These are phyloP conservation scores for Acer yangbiense DNA, from an alignment of 345 rosid species.

Conservation along the genomic window DNA sequence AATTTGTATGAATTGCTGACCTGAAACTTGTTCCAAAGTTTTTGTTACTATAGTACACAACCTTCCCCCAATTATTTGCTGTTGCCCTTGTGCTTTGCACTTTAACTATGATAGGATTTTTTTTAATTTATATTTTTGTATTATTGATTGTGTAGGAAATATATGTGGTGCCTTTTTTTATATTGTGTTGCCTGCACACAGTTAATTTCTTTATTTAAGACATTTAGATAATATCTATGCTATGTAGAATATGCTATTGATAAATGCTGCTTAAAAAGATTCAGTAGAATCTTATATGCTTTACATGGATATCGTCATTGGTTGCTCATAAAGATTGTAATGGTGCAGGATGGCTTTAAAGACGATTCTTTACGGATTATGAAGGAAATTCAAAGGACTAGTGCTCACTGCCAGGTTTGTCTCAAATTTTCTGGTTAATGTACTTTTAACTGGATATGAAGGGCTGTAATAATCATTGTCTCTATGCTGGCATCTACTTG, in stretches of 20 bases:
- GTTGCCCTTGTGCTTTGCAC: not conserved
- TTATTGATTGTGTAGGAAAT: not conserved
- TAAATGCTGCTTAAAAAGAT: not conserved
- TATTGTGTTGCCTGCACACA: not conserved
- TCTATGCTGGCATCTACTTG: not conserved
- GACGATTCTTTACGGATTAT: slow-evolving; percentile 89
- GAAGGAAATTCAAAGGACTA: slow-evolving; percentile 70
- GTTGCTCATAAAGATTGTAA: slow-evolving; percentile 11
- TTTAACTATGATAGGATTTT: not conserved
- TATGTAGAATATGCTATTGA: not conserved
- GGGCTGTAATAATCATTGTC: not conserved
- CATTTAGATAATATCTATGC: not conserved
- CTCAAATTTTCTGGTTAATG: not conserved
- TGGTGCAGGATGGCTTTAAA: slow-evolving; percentile 86
- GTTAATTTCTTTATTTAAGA: not conserved
- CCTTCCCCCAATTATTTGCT: not conserved
- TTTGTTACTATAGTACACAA: not conserved
- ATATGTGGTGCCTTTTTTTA: not conserved
- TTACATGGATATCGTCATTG: not conserved
- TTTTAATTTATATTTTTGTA: too few species aligned
- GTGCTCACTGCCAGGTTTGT: slow-evolving; percentile 72
- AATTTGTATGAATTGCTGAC: not conserved
- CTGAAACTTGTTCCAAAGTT: not conserved
- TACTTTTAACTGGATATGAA: slow-evolving; percentile 13
- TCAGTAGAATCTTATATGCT: not conserved